Base-by-base conservation (phyloP, 768 basidiomycete species). In the Mrakia blollopis region DNA sequence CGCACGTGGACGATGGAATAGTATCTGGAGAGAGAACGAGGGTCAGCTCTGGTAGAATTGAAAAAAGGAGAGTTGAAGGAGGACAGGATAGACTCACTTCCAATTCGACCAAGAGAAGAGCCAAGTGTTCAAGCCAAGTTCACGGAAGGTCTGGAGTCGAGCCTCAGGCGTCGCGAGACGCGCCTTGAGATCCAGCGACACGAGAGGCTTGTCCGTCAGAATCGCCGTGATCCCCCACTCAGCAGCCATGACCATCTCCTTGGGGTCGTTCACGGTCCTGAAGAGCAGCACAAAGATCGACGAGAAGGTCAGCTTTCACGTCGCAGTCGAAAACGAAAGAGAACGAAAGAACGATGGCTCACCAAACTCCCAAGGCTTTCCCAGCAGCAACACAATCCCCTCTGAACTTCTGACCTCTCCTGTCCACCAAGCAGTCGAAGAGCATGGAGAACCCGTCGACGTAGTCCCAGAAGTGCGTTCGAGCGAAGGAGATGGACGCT, bases 311-410 rank as follows among this genome's bases (percentile, higher is more conserved):
- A 23, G 23, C 35, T 61, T 7, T 60, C 50, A 11, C 16, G 1
- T 47, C 50, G 37, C 11, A 13, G 39, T 37, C 37, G 39, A 67
- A 16, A 32, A 65, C 44, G 37, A 60, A 30, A 41, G 11, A 10
- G 1, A 7, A 63, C n/a, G n/a, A n/a, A n/a, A n/a, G n/a, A n/a
- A n/a, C n/a, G n/a, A n/a, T n/a, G 47, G 50, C 71, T 35, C 39
- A 73, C 83, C 83, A 85, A 18, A 82, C 81, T 35, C 81, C 81
- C 1, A 84, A 60, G 78, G 80, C 81, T 78, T 85, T 85, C 6
- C 83, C 83, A 13, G 73, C 79, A 32, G 78, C 77, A 50, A 80
- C 79, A 65, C 83, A 84, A 18, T 85, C 82, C n/a, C 75, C 60
- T 44, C 84, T 37, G 61, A 85, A 84, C 50, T 54, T 75, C 78